These are phyloP conservation scores for Priceomyces melissophilus DNA, from an alignment of 805 yeast species.

Conservation along the genomic window DNA sequence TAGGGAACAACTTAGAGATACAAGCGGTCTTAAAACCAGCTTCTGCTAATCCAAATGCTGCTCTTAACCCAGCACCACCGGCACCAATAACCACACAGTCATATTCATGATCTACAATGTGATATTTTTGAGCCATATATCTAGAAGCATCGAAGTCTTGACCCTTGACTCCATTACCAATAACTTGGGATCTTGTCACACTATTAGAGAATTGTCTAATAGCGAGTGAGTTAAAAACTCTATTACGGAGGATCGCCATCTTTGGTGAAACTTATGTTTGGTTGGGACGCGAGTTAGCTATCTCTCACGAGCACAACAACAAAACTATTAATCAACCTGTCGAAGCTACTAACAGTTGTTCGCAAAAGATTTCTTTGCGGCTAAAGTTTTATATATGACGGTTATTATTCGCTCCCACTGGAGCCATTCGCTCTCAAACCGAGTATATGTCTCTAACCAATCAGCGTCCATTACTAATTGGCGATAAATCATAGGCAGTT, in stretches of 20 bases:
- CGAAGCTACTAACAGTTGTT: too few species aligned
- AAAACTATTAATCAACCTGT: too few species aligned
- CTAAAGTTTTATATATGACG: too few species aligned
- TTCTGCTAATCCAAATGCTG: slow-evolving; percentile 95
- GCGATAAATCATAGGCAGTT: slow-evolving; percentile 1
- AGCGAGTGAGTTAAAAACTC: slow-evolving; percentile 1
- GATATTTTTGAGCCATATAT: slow-evolving; percentile 63
- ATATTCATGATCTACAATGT: slow-evolving; percentile 94
- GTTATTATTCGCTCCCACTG: too few species aligned
- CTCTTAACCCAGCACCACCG: slow-evolving; percentile 98
- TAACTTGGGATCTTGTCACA: slow-evolving; percentile 27
- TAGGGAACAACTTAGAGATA: slow-evolving; percentile 93
- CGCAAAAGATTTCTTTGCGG: too few species aligned
- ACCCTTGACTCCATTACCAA: slow-evolving; percentile 38
- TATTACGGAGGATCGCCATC: slow-evolving; percentile 3
- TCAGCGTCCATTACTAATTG: slow-evolving; percentile 3
- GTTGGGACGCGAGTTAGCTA: too few species aligned
- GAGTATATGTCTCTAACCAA: slow-evolving; percentile 2
- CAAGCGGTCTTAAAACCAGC: slow-evolving; percentile 98
- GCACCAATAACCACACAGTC: slow-evolving; percentile 98
- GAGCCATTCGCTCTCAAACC: neutral
- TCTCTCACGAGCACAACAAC: too few species aligned
- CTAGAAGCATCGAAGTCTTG: slow-evolving; percentile 39
- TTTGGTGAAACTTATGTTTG: neutral
- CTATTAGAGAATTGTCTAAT: slow-evolving; percentile 18